These are phyloP conservation scores for Juglanconis oblonga DNA, from an alignment of 2,329 filamentous ascomycete genomes.

Conservation along the genomic window DNA sequence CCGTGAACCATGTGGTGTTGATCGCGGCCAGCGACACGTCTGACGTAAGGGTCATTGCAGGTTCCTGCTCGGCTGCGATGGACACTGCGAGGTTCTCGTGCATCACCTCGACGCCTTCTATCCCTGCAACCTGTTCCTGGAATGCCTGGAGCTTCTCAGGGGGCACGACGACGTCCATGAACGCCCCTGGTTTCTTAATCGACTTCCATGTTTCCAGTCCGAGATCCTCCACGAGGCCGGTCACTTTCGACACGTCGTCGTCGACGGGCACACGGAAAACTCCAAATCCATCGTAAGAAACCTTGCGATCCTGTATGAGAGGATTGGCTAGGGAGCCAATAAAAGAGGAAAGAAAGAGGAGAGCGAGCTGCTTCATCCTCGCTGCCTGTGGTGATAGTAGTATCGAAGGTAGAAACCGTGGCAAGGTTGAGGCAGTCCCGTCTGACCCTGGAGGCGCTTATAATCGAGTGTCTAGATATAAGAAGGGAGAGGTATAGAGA, in stretches of 20 bases:
- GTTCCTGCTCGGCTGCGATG: conserved; percentile 31
- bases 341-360: not conserved
- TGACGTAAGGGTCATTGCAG: not conserved
- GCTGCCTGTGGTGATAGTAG: not conserved
- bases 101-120: conserved; percentile 31
- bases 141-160: conserved; percentile 34
- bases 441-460: no score
- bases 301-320: not conserved
- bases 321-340: not conserved
- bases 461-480: no score
- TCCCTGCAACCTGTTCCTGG: conserved; percentile 26
- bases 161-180: conserved; percentile 40
- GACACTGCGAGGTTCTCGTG: conserved; percentile 38
- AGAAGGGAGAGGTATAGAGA: no score
- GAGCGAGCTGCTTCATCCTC: not conserved
- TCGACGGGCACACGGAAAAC: conserved; percentile 39
- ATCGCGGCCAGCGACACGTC: conserved; percentile 9
- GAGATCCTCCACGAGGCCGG: conserved; percentile 32
- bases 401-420: not conserved
- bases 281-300: conserved; percentile 43
- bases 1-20: conserved; percentile 45
- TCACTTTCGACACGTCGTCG: conserved; percentile 30
- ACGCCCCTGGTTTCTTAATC: conserved; percentile 24
- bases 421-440: not conserved
- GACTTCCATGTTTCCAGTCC: conserved; percentile 36